Evolutionary conservation across 495 filamentous ascomycete species (phyloP).

Genomic region (Lophium mytilinum): DNA sequence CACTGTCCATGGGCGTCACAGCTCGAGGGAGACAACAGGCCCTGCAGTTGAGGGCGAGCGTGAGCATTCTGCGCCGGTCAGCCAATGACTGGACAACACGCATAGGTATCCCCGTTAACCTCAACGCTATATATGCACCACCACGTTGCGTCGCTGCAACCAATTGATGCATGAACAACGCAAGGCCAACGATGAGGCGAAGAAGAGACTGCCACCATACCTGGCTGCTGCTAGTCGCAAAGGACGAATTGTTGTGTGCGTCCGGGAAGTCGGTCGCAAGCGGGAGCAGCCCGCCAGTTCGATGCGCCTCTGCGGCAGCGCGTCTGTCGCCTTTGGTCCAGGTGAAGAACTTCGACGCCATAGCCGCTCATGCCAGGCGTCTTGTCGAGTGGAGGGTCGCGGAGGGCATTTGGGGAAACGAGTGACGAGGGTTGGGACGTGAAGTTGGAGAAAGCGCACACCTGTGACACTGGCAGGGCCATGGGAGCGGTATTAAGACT

Average conservation of each 20-base stretch:
- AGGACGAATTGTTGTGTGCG: constrained; percentile 5
- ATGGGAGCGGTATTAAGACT: neutral
- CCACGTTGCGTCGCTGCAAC: constrained; percentile 23
- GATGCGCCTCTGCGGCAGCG: constrained; percentile 16
- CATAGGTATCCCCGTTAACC: constrained; percentile 7
- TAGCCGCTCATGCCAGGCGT: constrained; percentile 8
- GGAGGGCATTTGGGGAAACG: neutral
- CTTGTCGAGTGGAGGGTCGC: neutral
- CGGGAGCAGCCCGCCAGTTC: constrained; percentile 16
- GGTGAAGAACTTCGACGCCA: constrained; percentile 33
- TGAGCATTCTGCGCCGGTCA: constrained; percentile 14
- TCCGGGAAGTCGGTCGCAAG: constrained; percentile 19
- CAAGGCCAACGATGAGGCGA: constrained; percentile 6
- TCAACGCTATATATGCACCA: constrained; percentile 20
- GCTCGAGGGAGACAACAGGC: constrained; percentile 14
- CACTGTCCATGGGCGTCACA: constrained; percentile 7
- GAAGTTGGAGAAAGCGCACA: neutral
- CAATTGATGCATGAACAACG: constrained; percentile 23
- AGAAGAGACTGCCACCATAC: neutral
- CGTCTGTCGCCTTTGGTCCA: constrained; percentile 33
- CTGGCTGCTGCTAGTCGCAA: neutral
- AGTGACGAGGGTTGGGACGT: neutral
- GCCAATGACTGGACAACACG: constrained; percentile 23
- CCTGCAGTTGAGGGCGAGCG: neutral
- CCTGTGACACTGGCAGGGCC: neutral